Percentiles rank a stretch among this genome's conserved stretches.
phyloP scores from a whole-genome alignment of 2,329 filamentous ascomycete genomes.

The Talaromyces sp. region DNA sequence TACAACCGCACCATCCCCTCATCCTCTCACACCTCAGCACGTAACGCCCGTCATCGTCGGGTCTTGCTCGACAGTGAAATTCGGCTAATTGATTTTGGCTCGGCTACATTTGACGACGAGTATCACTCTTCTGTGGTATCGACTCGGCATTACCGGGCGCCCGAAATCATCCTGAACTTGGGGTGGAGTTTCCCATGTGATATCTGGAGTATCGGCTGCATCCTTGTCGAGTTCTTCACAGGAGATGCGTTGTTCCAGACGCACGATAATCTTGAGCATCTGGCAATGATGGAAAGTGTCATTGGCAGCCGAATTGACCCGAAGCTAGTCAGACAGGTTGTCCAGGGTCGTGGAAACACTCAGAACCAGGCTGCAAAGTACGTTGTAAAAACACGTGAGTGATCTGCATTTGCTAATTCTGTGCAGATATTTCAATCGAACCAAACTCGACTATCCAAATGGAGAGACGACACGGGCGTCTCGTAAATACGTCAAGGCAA shows the following conservation, averaged over 20 bases:
- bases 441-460: slow-evolving; percentile 59
- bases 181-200: slow-evolving; percentile 65
- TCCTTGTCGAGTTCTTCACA: slow-evolving; percentile 63
- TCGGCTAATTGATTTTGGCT: slow-evolving; percentile 62
- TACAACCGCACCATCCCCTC: slow-evolving; percentile 63
- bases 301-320: slow-evolving; percentile 52
- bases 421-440: slow-evolving; percentile 48
- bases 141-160: slow-evolving; percentile 60
- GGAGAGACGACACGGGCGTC: slow-evolving; percentile 57
- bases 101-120: slow-evolving; percentile 62
- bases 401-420: slow-evolving; percentile 24
- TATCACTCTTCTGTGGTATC: slow-evolving; percentile 64
- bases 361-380: slow-evolving; percentile 53
- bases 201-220: slow-evolving; percentile 65
- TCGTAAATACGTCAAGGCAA: slow-evolving; percentile 62
- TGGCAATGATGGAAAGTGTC: slow-evolving; percentile 64
- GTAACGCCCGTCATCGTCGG: slow-evolving; percentile 56
- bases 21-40: slow-evolving; percentile 52
- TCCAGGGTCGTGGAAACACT: slow-evolving; percentile 42
- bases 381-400: slow-evolving; percentile 19
- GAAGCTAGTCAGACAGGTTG: slow-evolving; percentile 49
- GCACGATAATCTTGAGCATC: slow-evolving; percentile 62
- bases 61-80: slow-evolving; percentile 62
- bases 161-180: slow-evolving; percentile 62
- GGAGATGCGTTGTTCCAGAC: slow-evolving; percentile 64